Evolutionary conservation across 2,329 filamentous ascomycete species (phyloP), one percentile per base, ranked within the genome.

Genomic region (Chrysosporium queenslandicum): DNA sequence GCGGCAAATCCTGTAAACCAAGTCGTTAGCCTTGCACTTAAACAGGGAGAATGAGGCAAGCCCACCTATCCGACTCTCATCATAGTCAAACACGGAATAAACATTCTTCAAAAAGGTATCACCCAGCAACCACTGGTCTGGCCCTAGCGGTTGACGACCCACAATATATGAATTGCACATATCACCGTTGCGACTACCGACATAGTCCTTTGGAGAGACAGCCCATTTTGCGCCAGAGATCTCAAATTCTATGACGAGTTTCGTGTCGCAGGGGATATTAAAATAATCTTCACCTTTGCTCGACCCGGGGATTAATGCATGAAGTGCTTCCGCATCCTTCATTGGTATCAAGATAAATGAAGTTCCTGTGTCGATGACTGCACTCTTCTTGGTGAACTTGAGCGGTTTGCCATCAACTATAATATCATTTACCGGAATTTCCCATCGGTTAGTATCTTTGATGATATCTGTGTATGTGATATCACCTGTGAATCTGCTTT

Each of bases 61-160:
- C 48, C 50, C 27, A 54, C 71, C 71, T 36, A 74, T 63, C 39
- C 64, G 62, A 32, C 60, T 61, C 34, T 71, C 62, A 46, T 91
- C 87, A 50, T 79, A 80, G 65, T 95, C 89, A 64, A 94, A 94
- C 21, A 92, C 83, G 1, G 81, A 75, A 64, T 94, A 94, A 14
- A 94, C 88, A 60, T 94, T 94, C 72, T 94, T 94, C 56, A 95
- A 70, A 61, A 94, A 94, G 0, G 85, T 80, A 58, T 89, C 88
- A 1, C 89, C 89, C 0, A 94, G 68, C n/a, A 95, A 74, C 87
- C 88, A 94, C 25, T 81, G 69, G 30, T 71, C 64, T 60, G 60
- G 74, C 0, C 74, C 69, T 43, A 87, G 82, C 12, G 86, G 80
- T 63, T 84, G 78, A 23, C 81, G 76, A 1, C 85, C 86, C 50